Percentiles rank a stretch among this genome's conserved stretches.
Conservation (phyloP, 176 grass and related monocot species). For the Saccharum officinarum region DNA sequence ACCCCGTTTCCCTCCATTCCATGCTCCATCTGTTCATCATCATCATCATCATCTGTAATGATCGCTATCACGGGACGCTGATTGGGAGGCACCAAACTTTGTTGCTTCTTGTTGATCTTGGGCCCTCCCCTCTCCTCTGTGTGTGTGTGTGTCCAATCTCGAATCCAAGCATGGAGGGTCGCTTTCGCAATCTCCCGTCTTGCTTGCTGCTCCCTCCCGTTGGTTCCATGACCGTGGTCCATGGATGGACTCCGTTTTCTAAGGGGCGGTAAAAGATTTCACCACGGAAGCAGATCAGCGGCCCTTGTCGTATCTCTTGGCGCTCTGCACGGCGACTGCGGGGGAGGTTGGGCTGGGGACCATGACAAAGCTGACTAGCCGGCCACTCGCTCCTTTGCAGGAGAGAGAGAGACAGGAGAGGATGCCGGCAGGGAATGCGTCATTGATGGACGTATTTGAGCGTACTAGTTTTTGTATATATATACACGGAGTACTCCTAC, state of each 20-base stretch:
- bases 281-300: conserved; percentile 19
- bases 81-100: conserved; percentile 6
- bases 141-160: too few species aligned
- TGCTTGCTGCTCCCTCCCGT: neutral
- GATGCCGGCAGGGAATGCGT: neutral
- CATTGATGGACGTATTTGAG: conserved; percentile 21
- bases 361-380: neutral
- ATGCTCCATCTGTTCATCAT: neutral
- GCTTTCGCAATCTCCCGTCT: conserved; percentile 20
- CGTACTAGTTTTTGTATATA: too few species aligned
- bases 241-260: conserved; percentile 6
- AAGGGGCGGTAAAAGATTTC: conserved; percentile 33
- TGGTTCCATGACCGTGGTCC: neutral
- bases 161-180: neutral
- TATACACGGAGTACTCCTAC: neutral
- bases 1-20: neutral
- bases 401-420: neutral
- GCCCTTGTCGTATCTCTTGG: conserved; percentile 44
- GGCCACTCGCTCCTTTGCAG: neutral
- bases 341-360: conserved; percentile 15
- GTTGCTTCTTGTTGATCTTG: conserved; percentile 19
- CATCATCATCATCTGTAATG: neutral
- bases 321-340: neutral
- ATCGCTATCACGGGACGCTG: neutral
- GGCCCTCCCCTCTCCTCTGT: neutral